phyloP scores from a whole-genome alignment of 129 eudicot species.

The Flaveria linearis region DNA sequence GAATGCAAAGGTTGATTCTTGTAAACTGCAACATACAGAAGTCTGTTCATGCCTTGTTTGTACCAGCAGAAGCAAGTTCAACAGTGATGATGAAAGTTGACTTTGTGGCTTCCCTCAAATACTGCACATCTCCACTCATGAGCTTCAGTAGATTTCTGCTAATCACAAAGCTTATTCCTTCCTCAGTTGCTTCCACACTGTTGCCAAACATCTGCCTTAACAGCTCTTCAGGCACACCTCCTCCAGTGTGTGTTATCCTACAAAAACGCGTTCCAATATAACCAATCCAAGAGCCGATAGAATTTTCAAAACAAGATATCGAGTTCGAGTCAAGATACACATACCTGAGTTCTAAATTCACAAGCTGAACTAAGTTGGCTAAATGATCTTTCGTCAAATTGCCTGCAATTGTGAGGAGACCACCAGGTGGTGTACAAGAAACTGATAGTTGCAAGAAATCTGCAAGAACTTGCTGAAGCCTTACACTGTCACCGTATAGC shows the following conservation, averaged over 20 bases:
- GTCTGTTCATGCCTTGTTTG: constrained; percentile 24
- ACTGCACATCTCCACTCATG: constrained; percentile 95
- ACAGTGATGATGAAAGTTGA: constrained; percentile 78
- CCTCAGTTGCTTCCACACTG: constrained; percentile 63
- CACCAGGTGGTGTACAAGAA: constrained; percentile 68
- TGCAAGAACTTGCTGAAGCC: constrained; percentile 93
- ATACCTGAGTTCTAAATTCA: constrained; percentile 81
- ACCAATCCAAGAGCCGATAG: background rate
- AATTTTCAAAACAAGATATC: background rate
- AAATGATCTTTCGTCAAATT: constrained; percentile 55
- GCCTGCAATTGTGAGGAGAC: constrained; percentile 59
- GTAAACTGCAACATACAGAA: background rate
- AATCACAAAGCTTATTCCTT: constrained; percentile 75
- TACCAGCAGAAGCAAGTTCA: constrained; percentile 73
- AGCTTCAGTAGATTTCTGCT: constrained; percentile 84
- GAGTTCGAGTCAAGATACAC: background rate
- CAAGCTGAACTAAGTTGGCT: constrained; percentile 76
- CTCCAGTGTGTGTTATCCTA: constrained; percentile 91
- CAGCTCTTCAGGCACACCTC: constrained; percentile 75
- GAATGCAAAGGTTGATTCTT: constrained; percentile 1
- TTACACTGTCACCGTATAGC: constrained; percentile 69
- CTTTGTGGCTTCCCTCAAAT: constrained; percentile 67
- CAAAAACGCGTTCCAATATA: background rate
- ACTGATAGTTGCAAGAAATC: constrained; percentile 72
- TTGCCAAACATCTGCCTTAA: constrained; percentile 82